Conservation (phyloP, 2,329 filamentous ascomycete species). For the Cadophora gregata region DNA sequence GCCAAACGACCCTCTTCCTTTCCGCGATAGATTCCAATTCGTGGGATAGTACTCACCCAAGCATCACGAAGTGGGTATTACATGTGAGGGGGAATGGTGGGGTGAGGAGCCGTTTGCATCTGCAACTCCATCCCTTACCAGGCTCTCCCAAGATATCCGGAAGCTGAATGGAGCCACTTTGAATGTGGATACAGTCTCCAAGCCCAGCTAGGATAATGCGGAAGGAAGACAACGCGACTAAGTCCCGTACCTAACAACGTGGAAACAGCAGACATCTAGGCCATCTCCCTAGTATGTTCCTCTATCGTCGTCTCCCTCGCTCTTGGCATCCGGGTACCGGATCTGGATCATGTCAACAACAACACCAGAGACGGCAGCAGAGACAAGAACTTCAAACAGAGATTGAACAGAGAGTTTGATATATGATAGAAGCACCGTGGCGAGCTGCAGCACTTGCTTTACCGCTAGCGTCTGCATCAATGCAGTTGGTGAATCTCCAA, state of each 20-base stretch:
- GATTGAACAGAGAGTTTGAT: neutral
- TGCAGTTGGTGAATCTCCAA: slow-evolving; percentile 9
- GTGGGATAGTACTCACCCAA: neutral
- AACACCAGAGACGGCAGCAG: neutral
- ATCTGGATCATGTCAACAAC: neutral
- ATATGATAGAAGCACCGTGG: neutral
- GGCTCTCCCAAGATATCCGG: too few species aligned
- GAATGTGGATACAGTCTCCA: neutral
- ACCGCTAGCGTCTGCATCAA: slow-evolving; percentile 2
- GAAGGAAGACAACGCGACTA: slow-evolving; percentile 1
- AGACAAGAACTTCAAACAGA: neutral
- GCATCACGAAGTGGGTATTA: neutral
- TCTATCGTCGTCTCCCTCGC: neutral
- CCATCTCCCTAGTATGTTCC: neutral
- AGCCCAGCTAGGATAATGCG: neutral
- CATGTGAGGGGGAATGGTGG: neutral
- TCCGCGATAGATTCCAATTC: neutral
- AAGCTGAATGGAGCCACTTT: neutral
- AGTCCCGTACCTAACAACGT: slow-evolving; percentile 6
- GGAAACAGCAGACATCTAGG: neutral
- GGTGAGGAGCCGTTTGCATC: neutral
- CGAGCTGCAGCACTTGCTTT: neutral
- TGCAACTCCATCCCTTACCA: neutral
- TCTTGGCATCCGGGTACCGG: neutral
- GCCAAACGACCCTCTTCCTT: neutral